phyloP scores from a whole-genome alignment of 345 rosid species.

The Populus davidiana region DNA sequence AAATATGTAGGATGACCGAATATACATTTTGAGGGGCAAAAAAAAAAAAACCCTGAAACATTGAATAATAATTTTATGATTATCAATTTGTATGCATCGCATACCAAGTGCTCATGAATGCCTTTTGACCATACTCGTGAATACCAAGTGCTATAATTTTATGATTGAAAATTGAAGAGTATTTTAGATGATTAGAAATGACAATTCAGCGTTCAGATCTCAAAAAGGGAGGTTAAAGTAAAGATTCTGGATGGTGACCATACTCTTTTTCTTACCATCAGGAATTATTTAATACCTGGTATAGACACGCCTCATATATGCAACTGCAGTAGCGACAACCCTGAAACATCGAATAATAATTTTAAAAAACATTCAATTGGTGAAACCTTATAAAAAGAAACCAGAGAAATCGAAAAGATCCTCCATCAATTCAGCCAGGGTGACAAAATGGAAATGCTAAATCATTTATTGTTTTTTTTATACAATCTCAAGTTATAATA shows the following conservation, averaged over 20 bases:
- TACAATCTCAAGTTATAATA: neutral
- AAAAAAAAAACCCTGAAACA: neutral
- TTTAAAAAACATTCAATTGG: constrained; percentile 6
- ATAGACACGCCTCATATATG: constrained; percentile 95
- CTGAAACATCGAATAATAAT: constrained; percentile 42
- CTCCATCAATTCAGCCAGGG: neutral
- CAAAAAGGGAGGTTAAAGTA: neutral
- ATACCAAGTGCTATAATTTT: too few relatives aligned
- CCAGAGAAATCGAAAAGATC: neutral
- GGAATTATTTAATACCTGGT: constrained; percentile 49
- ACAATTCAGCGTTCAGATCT: neutral
- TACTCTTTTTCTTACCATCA: neutral
- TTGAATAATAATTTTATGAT: too few relatives aligned
- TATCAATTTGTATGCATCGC: too few relatives aligned
- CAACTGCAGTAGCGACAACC: constrained; percentile 86
- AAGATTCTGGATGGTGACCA: neutral
- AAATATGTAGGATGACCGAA: neutral
- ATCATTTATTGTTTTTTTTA: neutral
- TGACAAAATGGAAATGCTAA: neutral
- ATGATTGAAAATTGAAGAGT: neutral
- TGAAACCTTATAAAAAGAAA: neutral
- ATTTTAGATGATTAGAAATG: neutral
- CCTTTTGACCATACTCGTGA: too few relatives aligned
- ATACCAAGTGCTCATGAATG: neutral
- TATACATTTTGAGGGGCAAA: neutral